A percentile compares a stretch with the other conserved stretches of the same genome.
Conservation (phyloP, 139 green algal species). For the Chlorella sp. region DNA sequence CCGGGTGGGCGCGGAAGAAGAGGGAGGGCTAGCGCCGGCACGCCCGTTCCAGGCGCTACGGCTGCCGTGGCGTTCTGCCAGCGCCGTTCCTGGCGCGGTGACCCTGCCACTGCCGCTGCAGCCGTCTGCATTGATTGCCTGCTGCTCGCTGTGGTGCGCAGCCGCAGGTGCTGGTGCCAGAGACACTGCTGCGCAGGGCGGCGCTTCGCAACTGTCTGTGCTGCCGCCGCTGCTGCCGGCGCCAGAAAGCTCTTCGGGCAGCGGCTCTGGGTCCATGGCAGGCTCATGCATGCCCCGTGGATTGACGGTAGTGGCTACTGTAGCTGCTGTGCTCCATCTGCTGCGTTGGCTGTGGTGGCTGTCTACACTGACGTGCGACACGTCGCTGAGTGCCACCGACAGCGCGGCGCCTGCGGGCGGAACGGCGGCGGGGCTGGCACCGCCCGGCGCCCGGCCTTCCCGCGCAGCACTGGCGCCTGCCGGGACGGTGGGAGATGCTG, state of each 20-base stretch:
- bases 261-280: neutral
- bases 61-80: too few relatives aligned
- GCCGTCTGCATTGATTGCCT: neutral
- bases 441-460: neutral
- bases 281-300: neutral
- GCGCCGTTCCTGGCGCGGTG: neutral
- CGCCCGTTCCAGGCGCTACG: too few relatives aligned
- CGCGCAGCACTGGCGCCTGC: neutral
- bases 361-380: neutral
- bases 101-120: neutral
- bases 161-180: slow-evolving; percentile 1
- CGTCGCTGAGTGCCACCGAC: neutral
- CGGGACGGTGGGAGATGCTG: neutral
- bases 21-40: too few relatives aligned
- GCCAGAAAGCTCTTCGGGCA: neutral
- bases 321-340: slow-evolving; percentile 3
- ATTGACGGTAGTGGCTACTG: neutral
- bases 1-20: too few relatives aligned
- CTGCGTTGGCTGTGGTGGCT: slow-evolving; percentile 1
- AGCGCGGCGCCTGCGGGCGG: neutral
- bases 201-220: too few relatives aligned
- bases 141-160: neutral
- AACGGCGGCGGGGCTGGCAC: neutral
- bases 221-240: neutral
- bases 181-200: too few relatives aligned